A percentile compares a stretch with the other conserved stretches of the same genome.
phyloP scores from a whole-genome alignment of 2,329 filamentous ascomycete species.

The Fusarium sp. region DNA sequence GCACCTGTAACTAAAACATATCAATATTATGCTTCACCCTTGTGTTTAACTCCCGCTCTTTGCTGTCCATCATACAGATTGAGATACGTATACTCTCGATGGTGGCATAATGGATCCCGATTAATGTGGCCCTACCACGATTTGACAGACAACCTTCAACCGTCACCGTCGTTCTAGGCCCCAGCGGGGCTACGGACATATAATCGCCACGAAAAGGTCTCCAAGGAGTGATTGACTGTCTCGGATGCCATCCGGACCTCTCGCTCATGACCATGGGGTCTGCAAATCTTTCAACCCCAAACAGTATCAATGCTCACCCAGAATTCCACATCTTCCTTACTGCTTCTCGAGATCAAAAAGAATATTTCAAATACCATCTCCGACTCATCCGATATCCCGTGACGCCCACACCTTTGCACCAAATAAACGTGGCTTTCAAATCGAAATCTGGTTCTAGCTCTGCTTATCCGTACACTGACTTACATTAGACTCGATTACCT shows the following conservation, averaged over 20 bases:
- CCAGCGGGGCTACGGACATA: neutral
- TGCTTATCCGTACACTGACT: neutral
- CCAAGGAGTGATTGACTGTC: slow-evolving; percentile 11
- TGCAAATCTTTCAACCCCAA: slow-evolving; percentile 9
- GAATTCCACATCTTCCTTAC: neutral
- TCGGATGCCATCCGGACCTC: slow-evolving; percentile 35
- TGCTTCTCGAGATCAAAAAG: neutral
- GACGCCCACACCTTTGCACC: neutral
- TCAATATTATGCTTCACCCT: slow-evolving; percentile 4
- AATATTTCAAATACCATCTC: slow-evolving; percentile 4
- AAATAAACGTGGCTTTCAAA: slow-evolving; percentile 1
- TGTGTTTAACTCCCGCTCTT: neutral
- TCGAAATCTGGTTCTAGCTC: neutral
- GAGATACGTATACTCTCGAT: slow-evolving; percentile 1
- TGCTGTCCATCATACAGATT: neutral
- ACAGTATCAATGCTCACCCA: neutral
- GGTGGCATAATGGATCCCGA: slow-evolving; percentile 16
- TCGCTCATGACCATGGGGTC: slow-evolving; percentile 23
- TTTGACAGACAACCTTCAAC: slow-evolving; percentile 3
- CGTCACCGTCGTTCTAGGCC: slow-evolving; percentile 22
- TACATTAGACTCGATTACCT: slow-evolving; percentile 6
- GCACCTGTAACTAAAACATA: slow-evolving; percentile 5
- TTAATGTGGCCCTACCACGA: slow-evolving; percentile 12
- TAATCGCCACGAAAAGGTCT: slow-evolving; percentile 22
- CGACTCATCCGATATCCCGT: neutral